These are phyloP conservation scores for Laetiporus sulphureus DNA, from an alignment of 1,284 basidiomycete species.

Conservation along the genomic window DNA sequence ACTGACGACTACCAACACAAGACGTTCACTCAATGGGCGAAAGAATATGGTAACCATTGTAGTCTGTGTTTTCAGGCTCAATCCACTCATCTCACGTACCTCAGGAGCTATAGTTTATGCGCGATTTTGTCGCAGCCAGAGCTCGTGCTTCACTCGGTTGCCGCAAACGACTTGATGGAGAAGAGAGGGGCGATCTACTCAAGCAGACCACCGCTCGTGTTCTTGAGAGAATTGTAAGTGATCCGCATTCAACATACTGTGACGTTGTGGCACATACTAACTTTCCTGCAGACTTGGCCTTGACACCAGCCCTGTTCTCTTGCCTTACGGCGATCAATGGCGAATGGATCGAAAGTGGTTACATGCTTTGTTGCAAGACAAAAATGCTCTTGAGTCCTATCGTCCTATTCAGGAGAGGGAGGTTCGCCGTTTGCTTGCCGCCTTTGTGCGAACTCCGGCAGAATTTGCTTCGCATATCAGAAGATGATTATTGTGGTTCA, in stretches of 20 bases:
- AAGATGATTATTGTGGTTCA: not conserved
- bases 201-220: slow-evolving; percentile 20
- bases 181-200: slow-evolving; percentile 35
- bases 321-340: slow-evolving; percentile 22
- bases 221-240: not conserved
- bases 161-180: slow-evolving; percentile 33
- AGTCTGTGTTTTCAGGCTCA: too few relatives aligned
- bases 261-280: not conserved
- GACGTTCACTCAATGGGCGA: not conserved
- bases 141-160: slow-evolving; percentile 31
- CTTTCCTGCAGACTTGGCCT: not conserved
- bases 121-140: slow-evolving; percentile 27
- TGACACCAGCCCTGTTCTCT: not conserved
- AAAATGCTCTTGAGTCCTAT: slow-evolving; percentile 16
- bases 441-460: not conserved
- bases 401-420: not conserved
- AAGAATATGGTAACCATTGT: not conserved
- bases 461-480: not conserved
- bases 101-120: slow-evolving; percentile 24
- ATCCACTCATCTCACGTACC: too few relatives aligned
- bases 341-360: slow-evolving; percentile 24
- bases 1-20: not conserved
- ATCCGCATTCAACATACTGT: not conserved
- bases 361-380: slow-evolving; percentile 21
- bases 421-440: not conserved